Evolutionary conservation across 371 early-diverging fungal species (phyloP).

Genomic region (Rhizomucor pusillus): DNA sequence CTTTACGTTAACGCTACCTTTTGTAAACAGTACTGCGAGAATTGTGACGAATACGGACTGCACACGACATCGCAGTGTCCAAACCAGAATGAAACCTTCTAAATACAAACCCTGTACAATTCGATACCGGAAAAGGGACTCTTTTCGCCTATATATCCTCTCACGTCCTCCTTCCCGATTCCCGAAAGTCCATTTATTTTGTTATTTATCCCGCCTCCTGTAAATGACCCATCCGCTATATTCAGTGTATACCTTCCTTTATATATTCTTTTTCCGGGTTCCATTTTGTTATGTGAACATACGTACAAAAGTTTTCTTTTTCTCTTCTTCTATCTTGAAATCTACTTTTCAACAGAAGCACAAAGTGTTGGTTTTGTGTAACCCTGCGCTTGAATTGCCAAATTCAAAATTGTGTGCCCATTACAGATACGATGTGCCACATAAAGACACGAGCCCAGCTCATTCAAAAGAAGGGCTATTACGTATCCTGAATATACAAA

Average conservation of each 20-base stretch:
- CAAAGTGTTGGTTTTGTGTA: neutral
- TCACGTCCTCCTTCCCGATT: conserved; percentile 5
- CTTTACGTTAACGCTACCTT: too few relatives aligned
- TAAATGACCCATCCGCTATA: neutral
- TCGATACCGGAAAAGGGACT: conserved; percentile 2
- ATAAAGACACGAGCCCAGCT: too few relatives aligned
- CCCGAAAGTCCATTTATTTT: neutral
- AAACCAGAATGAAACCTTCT: conserved; percentile 63
- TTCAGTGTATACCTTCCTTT: conserved; percentile 6
- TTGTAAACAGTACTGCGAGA: conserved; percentile 59
- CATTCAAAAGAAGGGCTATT: too few relatives aligned
- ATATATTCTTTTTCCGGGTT: neutral
- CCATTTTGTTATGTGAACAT: neutral
- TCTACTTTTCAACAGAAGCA: neutral
- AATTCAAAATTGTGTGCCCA: too few relatives aligned
- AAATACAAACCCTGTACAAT: conserved; percentile 10
- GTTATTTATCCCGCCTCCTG: neutral
- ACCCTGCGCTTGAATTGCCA: too few relatives aligned
- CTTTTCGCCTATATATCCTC: neutral
- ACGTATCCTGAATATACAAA: too few relatives aligned
- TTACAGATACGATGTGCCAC: too few relatives aligned
- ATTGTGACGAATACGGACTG: conserved; percentile 64
- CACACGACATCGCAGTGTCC: conserved; percentile 73
- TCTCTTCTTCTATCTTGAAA: neutral
- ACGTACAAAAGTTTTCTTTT: neutral